These are phyloP conservation scores for Mycena leptocephala DNA, from an alignment of 768 basidiomycete genomes.

Conservation along the genomic window DNA sequence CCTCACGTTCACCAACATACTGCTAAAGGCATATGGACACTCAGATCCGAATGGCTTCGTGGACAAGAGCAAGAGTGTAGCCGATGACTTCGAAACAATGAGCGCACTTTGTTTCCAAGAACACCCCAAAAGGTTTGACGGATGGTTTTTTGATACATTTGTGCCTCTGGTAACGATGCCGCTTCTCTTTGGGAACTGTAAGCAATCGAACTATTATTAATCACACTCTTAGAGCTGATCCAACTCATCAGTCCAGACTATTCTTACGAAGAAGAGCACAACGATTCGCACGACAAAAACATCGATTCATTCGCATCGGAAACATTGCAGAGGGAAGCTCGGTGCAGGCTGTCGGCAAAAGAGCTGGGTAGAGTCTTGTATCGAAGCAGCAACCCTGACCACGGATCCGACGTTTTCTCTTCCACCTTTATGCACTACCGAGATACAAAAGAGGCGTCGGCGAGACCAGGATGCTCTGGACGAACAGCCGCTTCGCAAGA, in stretches of 20 bases:
- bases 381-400: background rate
- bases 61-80: slow-evolving; percentile 19
- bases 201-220: background rate
- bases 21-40: slow-evolving; percentile 5
- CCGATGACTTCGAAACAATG: slow-evolving; percentile 25
- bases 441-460: background rate
- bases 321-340: background rate
- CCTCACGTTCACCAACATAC: slow-evolving; percentile 17
- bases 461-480: background rate
- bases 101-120: slow-evolving; percentile 4
- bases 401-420: background rate
- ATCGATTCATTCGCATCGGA: background rate
- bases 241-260: background rate
- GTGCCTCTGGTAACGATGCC: slow-evolving; percentile 11
- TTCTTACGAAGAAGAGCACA: background rate
- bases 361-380: slow-evolving; percentile 25
- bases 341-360: background rate
- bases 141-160: slow-evolving; percentile 24
- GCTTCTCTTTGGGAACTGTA: slow-evolving; percentile 10
- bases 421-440: background rate
- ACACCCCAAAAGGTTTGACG: background rate
- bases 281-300: background rate
- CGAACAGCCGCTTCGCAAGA: background rate
- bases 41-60: background rate
- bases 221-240: background rate